A percentile compares a stretch with the other conserved stretches of the same genome.
Evolutionary conservation across 2,329 filamentous ascomycete genomes (phyloP).

Genomic region (Pseudogymnoascus sp.): DNA sequence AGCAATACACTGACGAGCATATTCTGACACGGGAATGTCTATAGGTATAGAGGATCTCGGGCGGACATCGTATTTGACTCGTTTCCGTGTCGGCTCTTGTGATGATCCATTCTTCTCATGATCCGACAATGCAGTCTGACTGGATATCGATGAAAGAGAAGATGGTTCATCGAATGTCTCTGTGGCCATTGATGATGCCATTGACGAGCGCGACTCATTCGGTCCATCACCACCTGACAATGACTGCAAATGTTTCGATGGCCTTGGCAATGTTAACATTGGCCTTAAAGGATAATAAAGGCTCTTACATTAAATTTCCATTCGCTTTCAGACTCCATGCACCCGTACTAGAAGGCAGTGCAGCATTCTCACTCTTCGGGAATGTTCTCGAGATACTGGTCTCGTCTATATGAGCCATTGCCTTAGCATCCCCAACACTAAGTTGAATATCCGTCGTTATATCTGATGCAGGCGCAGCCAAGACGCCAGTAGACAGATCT

Average conservation of each 20-base stretch:
- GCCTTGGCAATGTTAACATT: neutral
- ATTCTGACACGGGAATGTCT: constrained; percentile 63
- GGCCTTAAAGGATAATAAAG: neutral
- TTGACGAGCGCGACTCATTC: constrained; percentile 33
- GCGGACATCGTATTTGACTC: constrained; percentile 48
- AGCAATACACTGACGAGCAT: constrained; percentile 83
- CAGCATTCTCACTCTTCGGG: constrained; percentile 8
- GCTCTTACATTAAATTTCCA: neutral
- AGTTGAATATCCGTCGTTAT: constrained; percentile 2
- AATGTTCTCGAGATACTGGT: neutral
- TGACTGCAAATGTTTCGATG: constrained; percentile 6
- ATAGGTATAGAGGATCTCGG: constrained; percentile 79
- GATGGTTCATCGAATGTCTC: constrained; percentile 43
- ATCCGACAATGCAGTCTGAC: constrained; percentile 56
- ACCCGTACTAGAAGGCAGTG: neutral
- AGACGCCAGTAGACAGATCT: constrained; percentile 12
- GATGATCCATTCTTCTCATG: constrained; percentile 28
- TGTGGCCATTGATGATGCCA: constrained; percentile 46
- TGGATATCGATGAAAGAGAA: constrained; percentile 45
- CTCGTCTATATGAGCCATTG: neutral
- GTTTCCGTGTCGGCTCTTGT: constrained; percentile 24
- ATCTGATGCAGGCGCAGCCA: constrained; percentile 1
- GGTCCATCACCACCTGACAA: constrained; percentile 10
- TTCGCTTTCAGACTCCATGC: neutral
- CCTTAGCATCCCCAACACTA: neutral